Evolutionary conservation across 2,329 filamentous ascomycete species (phyloP), one percentile per base, ranked within the genome.

Genomic region (Colletotrichum gloeosporioides): DNA sequence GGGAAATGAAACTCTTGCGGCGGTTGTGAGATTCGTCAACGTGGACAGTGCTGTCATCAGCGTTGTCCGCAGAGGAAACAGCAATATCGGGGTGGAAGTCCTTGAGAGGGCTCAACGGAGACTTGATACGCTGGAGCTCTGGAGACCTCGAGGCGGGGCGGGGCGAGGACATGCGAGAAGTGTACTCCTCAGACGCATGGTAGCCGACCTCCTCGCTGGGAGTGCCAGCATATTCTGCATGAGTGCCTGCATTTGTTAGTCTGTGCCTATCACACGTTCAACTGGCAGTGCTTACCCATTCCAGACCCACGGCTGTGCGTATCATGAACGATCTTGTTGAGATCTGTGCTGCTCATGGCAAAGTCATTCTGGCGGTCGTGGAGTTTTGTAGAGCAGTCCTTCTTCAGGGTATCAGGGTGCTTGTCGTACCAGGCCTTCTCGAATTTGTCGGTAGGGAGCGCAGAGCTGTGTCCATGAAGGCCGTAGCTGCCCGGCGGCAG

Each of bases 401-500:
- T 95, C 82, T 94, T 92, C 71, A 91, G 89, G 34, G 94, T 88
- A 79, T 98, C 95, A 0, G 96, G 96, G 81, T 98, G 96, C 86
- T 97, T 98, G 81, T 95, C 92, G 82, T 97, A 98, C 90, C 98
- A 98, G 31, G 95, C 94, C 86, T 95, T 95, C 81, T 98, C 95
- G 55, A 99, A 95, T 82, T 94, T 95, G 85, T 98, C 95, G 73
- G 92, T 91, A 4, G 93, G 89, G 22, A 91, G 89, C 31, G 95
- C 89, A 6, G 77, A 72, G 34, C 72, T 78, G 82, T 98, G 96
- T 61, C 96, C 95, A 81, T 98, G 96, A 71, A 98, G 91, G 77
- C 96, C 96, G 82, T 99, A 99, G 87, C 96, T 98, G 74, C 95
- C 96, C 5, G 96, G 95, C 1, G 96, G 96, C 10, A 91, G 84